Base-by-base conservation (phyloP, 1,284 basidiomycete species). In the Apiotrichum gamsii region DNA sequence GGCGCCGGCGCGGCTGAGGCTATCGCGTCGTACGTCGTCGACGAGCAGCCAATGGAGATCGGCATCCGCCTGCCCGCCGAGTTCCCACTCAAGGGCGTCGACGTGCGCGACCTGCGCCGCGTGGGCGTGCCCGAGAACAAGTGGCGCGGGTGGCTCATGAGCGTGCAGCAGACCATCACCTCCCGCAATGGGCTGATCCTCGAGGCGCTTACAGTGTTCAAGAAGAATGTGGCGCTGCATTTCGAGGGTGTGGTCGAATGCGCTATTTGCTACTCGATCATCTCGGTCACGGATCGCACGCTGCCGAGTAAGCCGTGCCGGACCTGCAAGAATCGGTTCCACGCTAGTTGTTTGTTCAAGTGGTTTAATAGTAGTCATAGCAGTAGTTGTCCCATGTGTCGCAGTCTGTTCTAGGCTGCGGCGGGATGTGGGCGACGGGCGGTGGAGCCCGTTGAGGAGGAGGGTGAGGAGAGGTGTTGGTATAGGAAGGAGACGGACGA, bases 321-420 rank as follows among this genome's bases (percentile, higher is more conserved):
- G 69, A 97, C 87, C 2, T 96, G 93, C 75, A 90, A 88, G 72
- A 96, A 97, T 72, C 78, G 84, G 39, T 98, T 97, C 80, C 95
- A 98, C 69, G 83, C 89, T 0, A 82, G 80, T 25, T 96, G 93
- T 73, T 72, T 95, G 52, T 95, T 85, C 76, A 94, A 93, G 82
- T 95, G 91, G 93, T 94, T 94, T 74, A 86, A 85, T 64, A 82
- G 85, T 25, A 74, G 70, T 53, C 88, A 93, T 71, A 84, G 86
- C 4, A 88, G 86, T 6, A 89, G 84, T 44, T 97, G 93, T 68
- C 93, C 93, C 8, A 72, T 97, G 37, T 96, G 93, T 70, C 80
- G 93, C 46, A 70, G 73, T 4, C 61, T 79, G 36, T 75, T 79
- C 51, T 79, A 61, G 15, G 13, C 9, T 13, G 23, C 21, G 5